A percentile compares a stretch with the other conserved stretches of the same genome.
These are phyloP conservation scores for Yamadazyma dendronema DNA, from an alignment of 1,139 yeast species.

Conservation along the genomic window DNA sequence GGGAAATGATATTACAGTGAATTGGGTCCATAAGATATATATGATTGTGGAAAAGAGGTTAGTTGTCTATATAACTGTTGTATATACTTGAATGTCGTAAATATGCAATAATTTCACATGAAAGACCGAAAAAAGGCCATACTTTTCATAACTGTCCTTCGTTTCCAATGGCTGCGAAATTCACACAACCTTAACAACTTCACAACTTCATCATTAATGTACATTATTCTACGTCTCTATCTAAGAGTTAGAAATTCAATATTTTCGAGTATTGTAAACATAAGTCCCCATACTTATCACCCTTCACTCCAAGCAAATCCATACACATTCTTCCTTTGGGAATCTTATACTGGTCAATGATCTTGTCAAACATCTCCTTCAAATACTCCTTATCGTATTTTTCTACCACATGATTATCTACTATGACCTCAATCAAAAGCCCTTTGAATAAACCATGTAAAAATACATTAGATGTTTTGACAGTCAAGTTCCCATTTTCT, in stretches of 20 bases:
- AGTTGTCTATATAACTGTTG: too few species aligned
- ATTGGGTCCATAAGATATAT: too few species aligned
- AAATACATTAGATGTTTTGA: conserved; percentile 69
- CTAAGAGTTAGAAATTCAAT: conserved; percentile 41
- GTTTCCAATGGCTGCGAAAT: neutral
- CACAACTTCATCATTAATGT: too few species aligned
- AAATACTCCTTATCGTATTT: conserved; percentile 14
- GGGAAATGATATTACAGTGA: too few species aligned
- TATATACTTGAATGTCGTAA: too few species aligned
- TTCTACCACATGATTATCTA: conserved; percentile 20
- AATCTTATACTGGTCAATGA: conserved; percentile 37
- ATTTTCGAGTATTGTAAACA: conserved; percentile 48
- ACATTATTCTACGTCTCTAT: too few species aligned
- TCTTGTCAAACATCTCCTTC: conserved; percentile 23
- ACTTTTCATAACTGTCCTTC: neutral
- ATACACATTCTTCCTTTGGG: conserved; percentile 41
- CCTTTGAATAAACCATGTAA: conserved; percentile 77
- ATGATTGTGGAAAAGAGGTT: too few species aligned
- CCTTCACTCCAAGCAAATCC: conserved; percentile 28
- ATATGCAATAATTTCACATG: too few species aligned
- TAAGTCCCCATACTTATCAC: conserved; percentile 43
- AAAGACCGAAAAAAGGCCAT: too few species aligned
- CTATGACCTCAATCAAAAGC: conserved; percentile 57
- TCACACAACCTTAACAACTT: too few species aligned
- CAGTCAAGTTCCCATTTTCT: conserved; percentile 44